These are phyloP conservation scores for Phlebopus sp. DNA, from an alignment of 1,284 basidiomycete species.

Conservation along the genomic window DNA sequence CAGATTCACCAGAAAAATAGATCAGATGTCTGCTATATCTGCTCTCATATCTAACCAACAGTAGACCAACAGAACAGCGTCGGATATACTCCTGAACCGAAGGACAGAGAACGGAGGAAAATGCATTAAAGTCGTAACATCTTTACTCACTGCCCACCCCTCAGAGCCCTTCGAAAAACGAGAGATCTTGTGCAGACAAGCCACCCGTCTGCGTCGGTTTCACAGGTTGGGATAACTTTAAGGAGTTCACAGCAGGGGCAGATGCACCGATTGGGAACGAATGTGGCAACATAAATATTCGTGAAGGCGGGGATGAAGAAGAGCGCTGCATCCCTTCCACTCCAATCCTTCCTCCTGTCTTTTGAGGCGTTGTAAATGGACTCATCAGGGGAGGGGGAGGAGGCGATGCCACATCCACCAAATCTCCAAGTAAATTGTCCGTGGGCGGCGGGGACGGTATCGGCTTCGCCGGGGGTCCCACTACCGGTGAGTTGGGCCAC, in stretches of 20 bases:
- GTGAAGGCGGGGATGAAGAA: slow-evolving; percentile 7
- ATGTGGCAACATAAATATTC: slow-evolving; percentile 9
- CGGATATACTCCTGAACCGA: no score
- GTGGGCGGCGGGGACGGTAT: slow-evolving; percentile 40
- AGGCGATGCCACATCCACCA: slow-evolving; percentile 9
- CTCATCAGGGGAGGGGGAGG: slow-evolving; percentile 1
- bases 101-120: not conserved
- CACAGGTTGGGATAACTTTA: slow-evolving; percentile 14
- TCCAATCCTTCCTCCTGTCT: not conserved
- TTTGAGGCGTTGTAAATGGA: not conserved
- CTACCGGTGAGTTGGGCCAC: slow-evolving; percentile 56
- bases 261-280: slow-evolving; percentile 6
- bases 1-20: no score
- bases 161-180: slow-evolving; percentile 71
- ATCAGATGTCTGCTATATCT: no score
- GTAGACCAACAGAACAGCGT: no score
- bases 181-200: slow-evolving; percentile 67
- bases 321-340: slow-evolving; percentile 5
- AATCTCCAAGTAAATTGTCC: slow-evolving; percentile 4
- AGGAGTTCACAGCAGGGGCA: not conserved
- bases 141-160: not conserved
- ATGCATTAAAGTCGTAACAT: not conserved
- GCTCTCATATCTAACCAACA: no score
- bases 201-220: slow-evolving; percentile 41
- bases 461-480: not conserved